Conservation (phyloP, 768 basidiomycete genomes). For the Suillus lakei region DNA sequence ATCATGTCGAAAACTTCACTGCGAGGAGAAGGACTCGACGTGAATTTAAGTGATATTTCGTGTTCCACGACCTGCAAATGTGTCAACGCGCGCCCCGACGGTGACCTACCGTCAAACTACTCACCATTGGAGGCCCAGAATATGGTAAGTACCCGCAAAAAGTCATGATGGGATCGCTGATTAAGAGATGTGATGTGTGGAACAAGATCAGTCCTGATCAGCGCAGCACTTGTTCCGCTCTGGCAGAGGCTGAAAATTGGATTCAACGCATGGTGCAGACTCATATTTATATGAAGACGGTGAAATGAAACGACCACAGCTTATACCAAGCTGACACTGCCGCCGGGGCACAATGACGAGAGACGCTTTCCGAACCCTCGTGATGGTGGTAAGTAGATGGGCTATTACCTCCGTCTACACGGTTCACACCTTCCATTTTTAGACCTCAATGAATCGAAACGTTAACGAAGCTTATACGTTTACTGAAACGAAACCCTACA, state of each 20-base stretch:
- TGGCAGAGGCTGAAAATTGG: neutral
- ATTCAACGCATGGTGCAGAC: neutral
- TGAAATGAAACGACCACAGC: conserved; percentile 5
- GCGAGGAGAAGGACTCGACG: conserved; percentile 30
- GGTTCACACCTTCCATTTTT: conserved; percentile 12
- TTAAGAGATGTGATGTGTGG: conserved; percentile 13
- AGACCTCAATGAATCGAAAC: neutral
- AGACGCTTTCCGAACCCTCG: neutral
- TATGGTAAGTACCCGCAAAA: conserved; percentile 28
- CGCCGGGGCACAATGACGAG: neutral
- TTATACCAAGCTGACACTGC: neutral
- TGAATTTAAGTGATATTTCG: conserved; percentile 45
- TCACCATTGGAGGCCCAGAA: conserved; percentile 30
- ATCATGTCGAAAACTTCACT: conserved; percentile 18
- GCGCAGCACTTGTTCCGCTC: neutral
- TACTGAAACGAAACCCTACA: neutral
- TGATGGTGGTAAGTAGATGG: neutral
- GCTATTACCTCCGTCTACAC: conserved; percentile 13
- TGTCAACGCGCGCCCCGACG: conserved; percentile 13
- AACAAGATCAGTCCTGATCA: neutral
- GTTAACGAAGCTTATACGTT: conserved; percentile 3
- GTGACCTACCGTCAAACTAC: conserved; percentile 5
- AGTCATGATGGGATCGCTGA: conserved; percentile 29
- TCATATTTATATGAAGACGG: conserved; percentile 30
- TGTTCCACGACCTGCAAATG: conserved; percentile 35